Conservation (phyloP, 495 filamentous ascomycete species). For the Penicillium desertorum region DNA sequence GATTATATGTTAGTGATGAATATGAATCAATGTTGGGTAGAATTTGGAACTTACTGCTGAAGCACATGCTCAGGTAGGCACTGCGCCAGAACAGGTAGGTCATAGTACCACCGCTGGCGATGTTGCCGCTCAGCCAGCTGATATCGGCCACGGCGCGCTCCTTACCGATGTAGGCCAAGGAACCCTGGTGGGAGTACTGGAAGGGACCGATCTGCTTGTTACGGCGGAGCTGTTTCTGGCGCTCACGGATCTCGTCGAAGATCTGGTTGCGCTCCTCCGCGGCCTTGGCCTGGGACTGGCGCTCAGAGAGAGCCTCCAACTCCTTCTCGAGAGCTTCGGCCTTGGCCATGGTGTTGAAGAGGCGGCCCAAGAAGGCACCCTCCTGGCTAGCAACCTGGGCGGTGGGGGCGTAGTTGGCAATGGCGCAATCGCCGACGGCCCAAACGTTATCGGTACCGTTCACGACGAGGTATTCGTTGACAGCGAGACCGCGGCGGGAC, state of each 20-base stretch:
- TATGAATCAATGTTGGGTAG: neutral
- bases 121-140: constrained; percentile 94
- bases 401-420: constrained; percentile 96
- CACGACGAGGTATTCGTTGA: constrained; percentile 98
- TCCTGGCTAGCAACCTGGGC: constrained; percentile 97
- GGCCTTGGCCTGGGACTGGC: constrained; percentile 62
- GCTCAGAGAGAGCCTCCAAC: constrained; percentile 59
- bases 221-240: constrained; percentile 80
- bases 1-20: constrained; percentile 19
- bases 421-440: constrained; percentile 86
- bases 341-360: constrained; percentile 98
- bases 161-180: constrained; percentile 94
- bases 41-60: constrained; percentile 72
- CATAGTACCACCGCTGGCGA: constrained; percentile 78
- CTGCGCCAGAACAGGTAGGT: constrained; percentile 94
- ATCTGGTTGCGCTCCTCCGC: constrained; percentile 55
- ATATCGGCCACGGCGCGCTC: constrained; percentile 98
- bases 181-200: constrained; percentile 96
- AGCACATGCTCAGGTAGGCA: constrained; percentile 99
- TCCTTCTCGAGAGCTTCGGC: constrained; percentile 75
- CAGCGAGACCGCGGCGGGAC: constrained; percentile 88
- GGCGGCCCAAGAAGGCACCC: constrained; percentile 88
- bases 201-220: constrained; percentile 95
- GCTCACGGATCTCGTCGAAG: constrained; percentile 72
- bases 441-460: constrained; percentile 96